Base-by-base conservation (phyloP, 179 eudicot genomes). In the Beta lomatogona region DNA sequence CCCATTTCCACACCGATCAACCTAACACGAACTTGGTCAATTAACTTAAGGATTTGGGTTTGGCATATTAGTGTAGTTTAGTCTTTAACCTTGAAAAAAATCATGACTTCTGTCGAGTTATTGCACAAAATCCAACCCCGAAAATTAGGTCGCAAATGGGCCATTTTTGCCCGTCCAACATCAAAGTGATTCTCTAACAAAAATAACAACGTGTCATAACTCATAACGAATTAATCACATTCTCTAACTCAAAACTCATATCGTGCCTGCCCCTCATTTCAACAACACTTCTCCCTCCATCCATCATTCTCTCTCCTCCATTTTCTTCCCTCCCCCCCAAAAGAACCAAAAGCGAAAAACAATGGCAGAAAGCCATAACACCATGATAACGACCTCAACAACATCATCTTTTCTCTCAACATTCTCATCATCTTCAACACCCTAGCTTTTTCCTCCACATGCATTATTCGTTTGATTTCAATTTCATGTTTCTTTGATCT, bases 361-460 rank as follows among this genome's bases (percentile, higher is more conserved):
- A 63, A 73, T 80, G 82, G 70, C 28, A 64, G 52, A 74, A 63
- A 36, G 19, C 71, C 78, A 45, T 66, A 46, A 76, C 83, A 75
- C 78, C 80, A 65, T 81, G 79, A 81, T 21, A 31, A 76, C 67
- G 69, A 58, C 84, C 78, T 73, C 22, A 16, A 3, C 52, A 13
- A 3, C 52, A 13, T 63, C 9, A 14, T 5, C n/a, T 57, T 59
- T 25, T 28, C 44, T 36, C 4, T 4, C 41, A 36, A 36, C 41
- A 36, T 36, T 36, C 4, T 36, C 41, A 36, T 48, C 63, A 18
- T 58, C 63, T 36, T 41, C 69, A 21, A 76, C 58, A 76, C 80
- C 75, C 69, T 81, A 59, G 53, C 64, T 52, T 55, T 50, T 48
- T n/a, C 10, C 76, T 52, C 59, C 60, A 22, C n/a, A n/a, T 72